phyloP scores from a whole-genome alignment of 495 filamentous ascomycete genomes.

The Xylaria grammica region DNA sequence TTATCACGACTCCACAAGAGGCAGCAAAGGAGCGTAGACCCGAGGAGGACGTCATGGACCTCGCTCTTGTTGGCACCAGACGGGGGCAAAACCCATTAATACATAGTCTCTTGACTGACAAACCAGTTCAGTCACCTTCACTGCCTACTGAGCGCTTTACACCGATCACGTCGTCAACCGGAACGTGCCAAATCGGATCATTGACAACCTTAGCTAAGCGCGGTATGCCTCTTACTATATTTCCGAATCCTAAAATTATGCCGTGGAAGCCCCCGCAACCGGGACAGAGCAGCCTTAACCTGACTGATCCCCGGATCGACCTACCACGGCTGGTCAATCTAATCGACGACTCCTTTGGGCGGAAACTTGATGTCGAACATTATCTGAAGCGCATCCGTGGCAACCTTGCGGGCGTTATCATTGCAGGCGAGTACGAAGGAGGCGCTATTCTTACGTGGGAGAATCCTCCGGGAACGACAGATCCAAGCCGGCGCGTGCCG shows the following conservation, averaged over 20 bases:
- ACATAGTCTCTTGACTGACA: constrained; percentile 95
- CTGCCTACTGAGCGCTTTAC: constrained; percentile 70
- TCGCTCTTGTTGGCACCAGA: constrained; percentile 63
- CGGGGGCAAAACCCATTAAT: constrained; percentile 89
- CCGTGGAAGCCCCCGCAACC: constrained; percentile 70
- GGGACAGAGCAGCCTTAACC: constrained; percentile 56
- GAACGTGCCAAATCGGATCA: constrained; percentile 45
- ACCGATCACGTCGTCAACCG: constrained; percentile 35
- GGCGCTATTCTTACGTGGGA: constrained; percentile 97
- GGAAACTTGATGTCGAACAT: constrained; percentile 79
- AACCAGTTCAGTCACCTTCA: constrained; percentile 88
- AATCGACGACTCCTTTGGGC: constrained; percentile 92
- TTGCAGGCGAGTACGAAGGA: constrained; percentile 96
- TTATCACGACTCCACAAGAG: constrained; percentile 85
- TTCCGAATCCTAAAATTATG: constrained; percentile 67
- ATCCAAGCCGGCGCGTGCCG: constrained; percentile 70
- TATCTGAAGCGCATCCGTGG: constrained; percentile 80
- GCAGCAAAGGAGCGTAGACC: constrained; percentile 61
- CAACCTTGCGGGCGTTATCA: constrained; percentile 85
- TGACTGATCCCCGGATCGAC: constrained; percentile 82
- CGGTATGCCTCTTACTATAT: constrained; percentile 85
- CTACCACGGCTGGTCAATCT: constrained; percentile 80
- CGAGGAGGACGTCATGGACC: constrained; percentile 51
- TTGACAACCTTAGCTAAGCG: constrained; percentile 85
- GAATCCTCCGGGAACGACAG: constrained; percentile 64